Base-by-base conservation (phyloP, 169 alveolate species). In the Blepharisma undulans region DNA sequence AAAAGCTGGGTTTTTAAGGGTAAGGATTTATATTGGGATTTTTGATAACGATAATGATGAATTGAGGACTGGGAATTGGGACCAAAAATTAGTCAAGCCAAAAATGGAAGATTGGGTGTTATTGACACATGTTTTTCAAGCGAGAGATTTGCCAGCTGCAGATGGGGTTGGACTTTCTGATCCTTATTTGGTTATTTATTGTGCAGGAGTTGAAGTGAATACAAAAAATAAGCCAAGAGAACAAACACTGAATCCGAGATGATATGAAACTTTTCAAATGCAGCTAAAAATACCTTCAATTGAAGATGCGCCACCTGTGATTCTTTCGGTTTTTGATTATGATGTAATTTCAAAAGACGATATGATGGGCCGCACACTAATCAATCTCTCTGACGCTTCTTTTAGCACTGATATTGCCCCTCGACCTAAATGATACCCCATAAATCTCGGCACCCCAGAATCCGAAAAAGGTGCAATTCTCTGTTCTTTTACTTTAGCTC, bases 71-170 rank as follows among this genome's bases (percentile, higher is more conserved):
- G 48, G 33, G 8, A 4, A 72, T 27, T 86, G 91, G 91, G 61
- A 77, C 84, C 61, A 86, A 86, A 86, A 72, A 61, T 76, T 91
- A 12, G 93, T 81, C 2, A 93, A 94, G 25, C 61, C 92, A 2
- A 86, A 89, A 77, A 78, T 72, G 21, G 84, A 87, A 60, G 33
- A 88, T 21, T 74, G 87, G 85, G 74, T 30, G 16, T 79, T 93
- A 4, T 66, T 92, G 61, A 77, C 86, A 10, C 86, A 92, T 78
- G 76, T 94, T 12, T 94, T 87, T 61, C 91, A 94, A 84, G 89
- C 94, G 61, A 91, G 94, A 84, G 95, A 93, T 32, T 76, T 94
- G 25, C 97, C 97, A 22, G 94, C 97, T 72, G 93, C 96, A 25
- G 97, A 94, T 90, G 48, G 60, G 27, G 90, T 91, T 76, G 96